Evolutionary conservation across 2,329 filamentous ascomycete species (phyloP).

Genomic region (Talaromyces sp.): DNA sequence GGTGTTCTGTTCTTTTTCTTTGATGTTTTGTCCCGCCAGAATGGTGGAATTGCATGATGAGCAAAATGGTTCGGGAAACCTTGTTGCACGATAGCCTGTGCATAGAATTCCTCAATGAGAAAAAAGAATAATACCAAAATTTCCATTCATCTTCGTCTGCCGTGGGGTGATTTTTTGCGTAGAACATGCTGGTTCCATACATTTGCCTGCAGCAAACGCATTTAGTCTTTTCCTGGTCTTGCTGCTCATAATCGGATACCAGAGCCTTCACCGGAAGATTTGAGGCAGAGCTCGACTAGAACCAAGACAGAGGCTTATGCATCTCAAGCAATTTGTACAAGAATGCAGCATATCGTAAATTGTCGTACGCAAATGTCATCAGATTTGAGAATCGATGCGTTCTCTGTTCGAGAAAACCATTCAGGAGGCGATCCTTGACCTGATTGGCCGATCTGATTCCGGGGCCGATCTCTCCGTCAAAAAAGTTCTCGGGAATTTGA

Average conservation of each 20-base stretch:
- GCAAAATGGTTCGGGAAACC: conserved; percentile 38
- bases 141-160: conserved; percentile 20
- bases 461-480: conserved; percentile 11
- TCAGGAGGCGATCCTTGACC: background rate
- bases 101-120: conserved; percentile 46
- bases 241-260: background rate
- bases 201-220: background rate
- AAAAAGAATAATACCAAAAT: conserved; percentile 32
- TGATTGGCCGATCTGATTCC: conserved; percentile 14
- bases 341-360: background rate
- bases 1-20: conserved; percentile 31
- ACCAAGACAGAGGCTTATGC: background rate
- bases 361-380: background rate
- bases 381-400: too few species aligned
- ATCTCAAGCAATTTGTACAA: background rate
- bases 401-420: background rate
- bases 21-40: conserved; percentile 27
- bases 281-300: background rate
- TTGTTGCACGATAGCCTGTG: conserved; percentile 36
- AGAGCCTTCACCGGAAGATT: background rate
- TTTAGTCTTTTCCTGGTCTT: background rate
- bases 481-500: conserved; percentile 16
- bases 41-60: conserved; percentile 37
- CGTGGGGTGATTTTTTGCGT: too few species aligned
- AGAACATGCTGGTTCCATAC: background rate